Base-by-base conservation (phyloP, 2,329 filamentous ascomycete species). In the Lecanicillium sp. region DNA sequence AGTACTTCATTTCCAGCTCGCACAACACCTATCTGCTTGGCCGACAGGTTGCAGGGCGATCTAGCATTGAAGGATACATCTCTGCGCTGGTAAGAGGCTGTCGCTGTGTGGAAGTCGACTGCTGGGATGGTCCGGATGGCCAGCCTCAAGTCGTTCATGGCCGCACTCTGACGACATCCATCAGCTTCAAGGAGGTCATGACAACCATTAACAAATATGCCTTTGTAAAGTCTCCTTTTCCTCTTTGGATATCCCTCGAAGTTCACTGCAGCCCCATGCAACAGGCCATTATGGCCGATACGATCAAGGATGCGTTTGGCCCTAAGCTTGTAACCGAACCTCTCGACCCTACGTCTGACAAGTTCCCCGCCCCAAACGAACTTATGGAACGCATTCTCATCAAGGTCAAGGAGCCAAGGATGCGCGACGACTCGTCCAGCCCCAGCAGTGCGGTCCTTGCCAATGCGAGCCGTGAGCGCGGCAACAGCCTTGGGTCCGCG, bases 1-100 rank as follows among this genome's bases (percentile, higher is more conserved):
- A 96, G 56, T 98, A 98, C 61, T 95, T 88, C 67, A 92, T 98
- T 48, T 96, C 90, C 2, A 95, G 89, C 65, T 96, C 92, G 2
- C 92, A 98, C 70, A 98, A 98, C 62, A 98, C 92, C 0, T 98
- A 98, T 54, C 79, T 98, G 1, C 71, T 94, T 4, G 92, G 92
- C 12, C 81, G 89, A 38, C 92, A 98, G 58, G 81, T 96, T 3
- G 83, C 80, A 9, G 90, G 90, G 19, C 77, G 85, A 32, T 95
- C 92, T 2, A 96, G 89, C 54, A 85, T 94, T 3, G 92, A 98
- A 59, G 88, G 88, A 31, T 98, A 98, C 63, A 94, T 96, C 50
- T 80, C 80, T 8, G 86, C 89, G 3, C 73, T 98, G 6, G 80
- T 85, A 46, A 83, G 85, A 43, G 89, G 89, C 8, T 98, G 92